These are phyloP conservation scores for Candida sanyaensis DNA, from an alignment of 1,139 yeast genomes.

Conservation along the genomic window DNA sequence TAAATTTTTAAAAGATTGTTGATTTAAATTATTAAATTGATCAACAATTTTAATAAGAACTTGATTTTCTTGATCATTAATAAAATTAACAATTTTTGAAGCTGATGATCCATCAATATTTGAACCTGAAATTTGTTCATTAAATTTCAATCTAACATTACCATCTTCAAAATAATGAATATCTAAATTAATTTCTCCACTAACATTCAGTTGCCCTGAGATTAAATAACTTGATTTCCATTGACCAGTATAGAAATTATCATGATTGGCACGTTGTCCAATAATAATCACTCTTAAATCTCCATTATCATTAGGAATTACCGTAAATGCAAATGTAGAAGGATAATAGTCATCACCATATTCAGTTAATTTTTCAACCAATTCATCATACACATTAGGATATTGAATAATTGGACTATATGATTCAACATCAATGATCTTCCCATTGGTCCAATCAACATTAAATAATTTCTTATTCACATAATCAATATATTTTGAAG, in stretches of 20 bases:
- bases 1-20: conserved; percentile 75
- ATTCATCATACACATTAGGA: conserved; percentile 32
- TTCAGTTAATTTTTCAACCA: conserved; percentile 29
- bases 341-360: conserved; percentile 57
- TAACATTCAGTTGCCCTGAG: conserved; percentile 32
- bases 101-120: conserved; percentile 17
- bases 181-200: conserved; percentile 64
- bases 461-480: conserved; percentile 52
- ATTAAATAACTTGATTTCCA: conserved; percentile 75
- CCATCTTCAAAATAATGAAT: conserved; percentile 97
- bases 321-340: conserved; percentile 47
- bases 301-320: conserved; percentile 37
- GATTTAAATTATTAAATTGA: conserved; percentile 74
- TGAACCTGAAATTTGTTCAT: conserved; percentile 35
- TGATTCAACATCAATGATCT: conserved; percentile 54
- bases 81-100: conserved; percentile 47
- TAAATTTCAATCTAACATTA: conserved; percentile 75
- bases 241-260: conserved; percentile 86
- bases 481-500: conserved; percentile 43
- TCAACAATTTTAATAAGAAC: conserved; percentile 62
- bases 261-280: conserved; percentile 73
- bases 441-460: conserved; percentile 54
- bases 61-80: conserved; percentile 59
- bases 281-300: conserved; percentile 50
- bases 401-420: conserved; percentile 25